phyloP scores from a whole-genome alignment of 106 monocot genomes.

The Ottelia alismoides region DNA sequence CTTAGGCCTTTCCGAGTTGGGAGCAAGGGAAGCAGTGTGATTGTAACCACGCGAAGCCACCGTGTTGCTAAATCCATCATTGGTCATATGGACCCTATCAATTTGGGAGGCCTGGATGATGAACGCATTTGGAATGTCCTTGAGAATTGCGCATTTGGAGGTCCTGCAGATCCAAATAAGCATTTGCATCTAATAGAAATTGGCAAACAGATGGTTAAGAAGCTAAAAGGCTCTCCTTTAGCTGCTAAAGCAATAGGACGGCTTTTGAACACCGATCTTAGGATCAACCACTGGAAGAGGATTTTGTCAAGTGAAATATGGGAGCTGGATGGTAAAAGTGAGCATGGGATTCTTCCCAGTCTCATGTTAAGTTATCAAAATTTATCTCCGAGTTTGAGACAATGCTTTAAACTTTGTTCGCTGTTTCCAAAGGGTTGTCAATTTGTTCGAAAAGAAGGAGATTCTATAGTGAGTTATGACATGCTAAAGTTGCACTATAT shows the following conservation, averaged over 20 bases:
- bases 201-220: constrained; percentile 1
- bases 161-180: too few relatives aligned
- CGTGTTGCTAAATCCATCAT: too few relatives aligned
- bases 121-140: too few relatives aligned
- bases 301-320: background rate
- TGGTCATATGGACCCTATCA: too few relatives aligned
- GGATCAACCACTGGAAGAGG: background rate
- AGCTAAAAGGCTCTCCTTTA: background rate
- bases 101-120: too few relatives aligned
- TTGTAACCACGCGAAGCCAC: too few relatives aligned
- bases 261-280: background rate
- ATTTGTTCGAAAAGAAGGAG: background rate
- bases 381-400: background rate
- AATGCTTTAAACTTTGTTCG: background rate
- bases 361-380: background rate
- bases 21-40: too few relatives aligned
- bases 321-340: background rate
- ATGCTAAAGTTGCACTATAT: too few relatives aligned
- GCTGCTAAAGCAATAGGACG: background rate
- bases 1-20: too few relatives aligned
- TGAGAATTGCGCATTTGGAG: too few relatives aligned
- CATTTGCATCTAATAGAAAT: too few relatives aligned
- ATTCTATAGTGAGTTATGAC: background rate
- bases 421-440: constrained; percentile 2
- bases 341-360: background rate